These are phyloP conservation scores for Sporothrix humicola DNA, from an alignment of 2,329 filamentous ascomycete species.

Conservation along the genomic window DNA sequence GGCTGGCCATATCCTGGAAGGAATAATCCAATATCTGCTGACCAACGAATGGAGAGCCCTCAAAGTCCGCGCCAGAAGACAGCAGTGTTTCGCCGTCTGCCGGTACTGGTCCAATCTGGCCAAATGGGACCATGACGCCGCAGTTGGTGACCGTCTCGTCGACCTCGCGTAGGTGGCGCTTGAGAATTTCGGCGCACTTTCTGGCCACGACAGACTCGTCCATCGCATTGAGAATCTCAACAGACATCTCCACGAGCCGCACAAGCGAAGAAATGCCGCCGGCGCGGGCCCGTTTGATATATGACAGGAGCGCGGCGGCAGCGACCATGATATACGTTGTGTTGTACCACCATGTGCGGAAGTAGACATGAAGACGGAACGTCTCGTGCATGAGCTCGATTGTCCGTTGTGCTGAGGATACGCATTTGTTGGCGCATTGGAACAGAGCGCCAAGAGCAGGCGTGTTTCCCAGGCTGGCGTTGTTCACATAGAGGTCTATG, in stretches of 20 bases:
- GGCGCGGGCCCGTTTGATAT: background rate
- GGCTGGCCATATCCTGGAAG: constrained; percentile 4
- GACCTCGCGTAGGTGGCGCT: background rate
- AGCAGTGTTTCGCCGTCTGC: background rate
- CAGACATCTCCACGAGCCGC: background rate
- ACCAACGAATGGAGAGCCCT: background rate
- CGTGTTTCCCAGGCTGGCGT: background rate
- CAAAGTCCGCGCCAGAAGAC: background rate
- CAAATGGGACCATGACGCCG: background rate
- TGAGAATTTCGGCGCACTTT: constrained; percentile 1
- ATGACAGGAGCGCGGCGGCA: background rate
- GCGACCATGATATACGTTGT: background rate
- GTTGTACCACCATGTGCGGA: constrained; percentile 16
- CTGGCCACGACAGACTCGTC: background rate
- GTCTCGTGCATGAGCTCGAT: constrained; percentile 15
- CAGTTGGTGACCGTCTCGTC: background rate
- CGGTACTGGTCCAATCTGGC: background rate
- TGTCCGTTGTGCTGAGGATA: constrained; percentile 1
- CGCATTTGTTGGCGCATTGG: background rate
- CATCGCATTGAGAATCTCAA: background rate
- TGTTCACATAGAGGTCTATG: background rate
- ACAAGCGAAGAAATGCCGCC: background rate
- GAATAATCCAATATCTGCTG: constrained; percentile 2
- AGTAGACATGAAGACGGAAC: background rate
- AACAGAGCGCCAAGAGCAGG: background rate